Conservation (phyloP, 2,329 filamentous ascomycete genomes). For the Clonostachys byssicola region DNA sequence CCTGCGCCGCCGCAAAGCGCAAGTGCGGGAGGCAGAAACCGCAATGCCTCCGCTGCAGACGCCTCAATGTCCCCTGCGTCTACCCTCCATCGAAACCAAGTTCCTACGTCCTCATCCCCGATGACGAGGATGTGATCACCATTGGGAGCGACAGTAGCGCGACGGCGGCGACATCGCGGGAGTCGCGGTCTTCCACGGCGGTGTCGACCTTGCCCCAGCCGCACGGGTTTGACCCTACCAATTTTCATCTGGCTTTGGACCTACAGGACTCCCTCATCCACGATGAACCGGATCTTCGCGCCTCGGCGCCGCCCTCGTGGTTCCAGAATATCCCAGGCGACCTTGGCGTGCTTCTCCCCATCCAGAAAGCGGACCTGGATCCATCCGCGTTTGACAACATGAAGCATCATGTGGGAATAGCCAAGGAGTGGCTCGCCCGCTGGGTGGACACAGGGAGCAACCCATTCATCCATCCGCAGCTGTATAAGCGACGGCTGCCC, state of each 20-base stretch:
- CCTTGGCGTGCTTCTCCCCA: background rate
- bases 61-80: conserved; percentile 6
- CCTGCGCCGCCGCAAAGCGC: conserved; percentile 9
- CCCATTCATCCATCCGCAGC: conserved; percentile 12
- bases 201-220: background rate
- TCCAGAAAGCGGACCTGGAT: background rate
- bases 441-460: conserved; percentile 10
- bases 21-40: conserved; percentile 11
- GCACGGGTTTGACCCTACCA: too few relatives aligned
- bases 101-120: conserved; percentile 1
- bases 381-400: background rate
- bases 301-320: background rate
- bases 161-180: background rate
- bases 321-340: background rate
- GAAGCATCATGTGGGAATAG: background rate
- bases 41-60: conserved; percentile 8
- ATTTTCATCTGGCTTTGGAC: background rate
- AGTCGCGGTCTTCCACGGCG: conserved; percentile 4
- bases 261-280: background rate
- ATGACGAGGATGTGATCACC: background rate
- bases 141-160: background rate
- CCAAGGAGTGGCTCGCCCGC: conserved; percentile 9
- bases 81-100: conserved; percentile 1
- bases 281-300: background rate
- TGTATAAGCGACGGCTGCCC: conserved; percentile 11